Evolutionary conservation across 331 rosid species (phyloP), one percentile per base, ranked within the genome.

Genomic region (Quercus lobata): DNA sequence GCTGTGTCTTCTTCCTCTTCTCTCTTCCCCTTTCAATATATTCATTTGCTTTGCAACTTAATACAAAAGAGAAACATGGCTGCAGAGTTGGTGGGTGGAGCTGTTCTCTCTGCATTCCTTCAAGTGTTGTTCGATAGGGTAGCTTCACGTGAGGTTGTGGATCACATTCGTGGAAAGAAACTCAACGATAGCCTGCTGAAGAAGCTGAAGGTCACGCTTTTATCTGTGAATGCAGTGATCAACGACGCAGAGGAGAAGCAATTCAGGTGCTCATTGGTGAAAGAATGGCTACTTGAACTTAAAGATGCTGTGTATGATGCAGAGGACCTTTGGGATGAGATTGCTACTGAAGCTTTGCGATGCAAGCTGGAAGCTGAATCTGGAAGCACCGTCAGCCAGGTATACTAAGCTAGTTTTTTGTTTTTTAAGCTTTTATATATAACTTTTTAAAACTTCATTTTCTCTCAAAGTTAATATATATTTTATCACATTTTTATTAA

Each of bases 281-380:
- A 52, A 52, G 21, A 35, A 24, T 77, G 81, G 75, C 81, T 77
- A 5, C 41, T 16, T 17, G 75, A 77, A 25, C 81, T 77, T 5
- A 77, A 73, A 44, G 82, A 82, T 15, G 85, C 52, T 30, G 15
- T 77, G 18, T 66, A 37, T 66, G 76, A 68, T 21, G 79, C 79
- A 7, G 73, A 76, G 21, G 80, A 81, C 24, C 25, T 81, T 30
- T 18, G 72, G 25, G 73, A 69, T 12, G 76, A 30, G 24, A 77
- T 82, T 18, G 70, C 65, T 30, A 17, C 56, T 12, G 52, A 60
- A 60, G 76, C 81, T 49, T 29, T 76, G 52, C 68, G 16, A 7
- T 4, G 61, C 30, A 53, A 49, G 69, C 14, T 34, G 44, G 71
- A 68, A 63, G 19, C 18, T 14, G 44, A 62, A 6, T 35, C 41